These are phyloP conservation scores for Aspergillus quadrilineatus DNA, from an alignment of 2,329 filamentous ascomycete species.

Conservation along the genomic window DNA sequence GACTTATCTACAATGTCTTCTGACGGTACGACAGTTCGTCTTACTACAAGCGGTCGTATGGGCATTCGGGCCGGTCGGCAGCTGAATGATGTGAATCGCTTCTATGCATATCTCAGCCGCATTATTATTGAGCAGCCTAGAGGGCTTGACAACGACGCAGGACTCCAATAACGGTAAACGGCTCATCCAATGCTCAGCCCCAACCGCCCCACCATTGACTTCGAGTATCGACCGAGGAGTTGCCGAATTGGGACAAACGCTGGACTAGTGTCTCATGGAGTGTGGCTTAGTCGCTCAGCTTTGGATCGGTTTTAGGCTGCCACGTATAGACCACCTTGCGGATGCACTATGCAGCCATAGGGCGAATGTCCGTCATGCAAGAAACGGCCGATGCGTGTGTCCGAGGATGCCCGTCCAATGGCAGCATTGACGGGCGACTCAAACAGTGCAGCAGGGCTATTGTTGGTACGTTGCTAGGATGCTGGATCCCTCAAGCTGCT, in stretches of 20 bases:
- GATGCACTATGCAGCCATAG: background rate
- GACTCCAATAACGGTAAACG: background rate
- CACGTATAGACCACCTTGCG: background rate
- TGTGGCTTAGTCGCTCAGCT: constrained; percentile 14
- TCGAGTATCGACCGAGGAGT: background rate
- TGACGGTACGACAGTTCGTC: too few species aligned
- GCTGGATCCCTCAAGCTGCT: constrained; percentile 1
- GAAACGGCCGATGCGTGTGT: background rate
- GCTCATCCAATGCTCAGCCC: constrained; percentile 7
- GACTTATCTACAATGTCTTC: too few species aligned
- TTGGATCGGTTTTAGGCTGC: background rate
- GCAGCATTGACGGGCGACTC: background rate
- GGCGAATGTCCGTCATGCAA: background rate
- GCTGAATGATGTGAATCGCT: too few species aligned
- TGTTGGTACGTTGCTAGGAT: background rate
- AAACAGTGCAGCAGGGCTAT: background rate
- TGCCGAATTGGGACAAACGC: background rate
- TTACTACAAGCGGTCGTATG: too few species aligned
- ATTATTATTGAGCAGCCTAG: background rate
- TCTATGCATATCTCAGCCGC: background rate
- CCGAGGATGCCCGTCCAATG: background rate
- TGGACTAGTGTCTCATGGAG: constrained; percentile 1
- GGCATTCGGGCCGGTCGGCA: too few species aligned
- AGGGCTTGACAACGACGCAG: too few species aligned
- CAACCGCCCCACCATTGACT: background rate